These are phyloP conservation scores for Bryum argenteum DNA, from an alignment of 225 moss, liverwort and hornwort species.

Conservation along the genomic window DNA sequence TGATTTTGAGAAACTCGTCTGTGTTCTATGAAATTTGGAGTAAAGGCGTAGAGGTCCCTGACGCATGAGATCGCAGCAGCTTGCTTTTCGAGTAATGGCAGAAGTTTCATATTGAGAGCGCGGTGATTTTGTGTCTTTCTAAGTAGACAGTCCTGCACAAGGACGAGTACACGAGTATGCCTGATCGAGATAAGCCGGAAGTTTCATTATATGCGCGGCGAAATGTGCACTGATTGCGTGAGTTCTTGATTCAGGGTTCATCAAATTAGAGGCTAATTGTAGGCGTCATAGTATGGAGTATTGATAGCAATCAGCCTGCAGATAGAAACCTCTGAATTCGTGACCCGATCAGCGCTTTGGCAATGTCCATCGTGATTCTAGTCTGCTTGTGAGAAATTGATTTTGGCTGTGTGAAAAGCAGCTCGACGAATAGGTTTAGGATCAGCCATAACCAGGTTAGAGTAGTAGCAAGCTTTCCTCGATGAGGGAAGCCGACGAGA, in stretches of 20 bases:
- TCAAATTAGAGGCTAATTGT: neutral
- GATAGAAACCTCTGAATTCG: neutral
- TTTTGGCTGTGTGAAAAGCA: conserved; percentile 2
- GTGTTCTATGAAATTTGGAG: neutral
- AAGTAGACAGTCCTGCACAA: neutral
- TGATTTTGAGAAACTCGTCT: neutral
- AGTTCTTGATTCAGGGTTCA: neutral
- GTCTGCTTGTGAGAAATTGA: conserved; percentile 18
- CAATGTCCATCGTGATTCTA: conserved; percentile 14
- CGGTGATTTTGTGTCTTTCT: neutral
- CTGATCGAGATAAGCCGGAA: neutral
- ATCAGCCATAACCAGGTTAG: neutral
- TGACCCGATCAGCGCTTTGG: neutral
- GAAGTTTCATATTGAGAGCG: neutral
- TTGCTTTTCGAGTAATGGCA: neutral
- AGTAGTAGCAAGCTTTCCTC: neutral
- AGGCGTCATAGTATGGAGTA: conserved; percentile 3
- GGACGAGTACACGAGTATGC: neutral
- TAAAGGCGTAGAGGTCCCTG: neutral
- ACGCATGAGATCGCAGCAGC: conserved; percentile 2
- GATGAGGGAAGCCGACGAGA: conserved; percentile 13
- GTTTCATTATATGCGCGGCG: neutral
- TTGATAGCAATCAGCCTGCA: conserved; percentile 3
- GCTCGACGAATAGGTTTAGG: conserved; percentile 15
- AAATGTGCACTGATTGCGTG: conserved; percentile 3